Conservation (phyloP, 2,329 filamentous ascomycete genomes). For the Botrytis cinerea region DNA sequence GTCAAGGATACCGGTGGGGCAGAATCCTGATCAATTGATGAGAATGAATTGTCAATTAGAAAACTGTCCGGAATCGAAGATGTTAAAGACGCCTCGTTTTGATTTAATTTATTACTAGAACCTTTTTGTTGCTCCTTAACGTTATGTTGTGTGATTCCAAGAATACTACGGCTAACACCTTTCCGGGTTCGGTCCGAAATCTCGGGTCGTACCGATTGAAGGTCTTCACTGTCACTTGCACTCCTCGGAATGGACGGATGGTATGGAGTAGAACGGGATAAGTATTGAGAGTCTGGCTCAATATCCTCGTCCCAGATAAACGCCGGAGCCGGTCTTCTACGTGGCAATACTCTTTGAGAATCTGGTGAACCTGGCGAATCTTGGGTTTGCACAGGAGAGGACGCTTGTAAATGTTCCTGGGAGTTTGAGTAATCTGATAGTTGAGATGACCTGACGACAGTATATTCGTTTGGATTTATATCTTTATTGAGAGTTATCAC, state of each 20-base stretch:
- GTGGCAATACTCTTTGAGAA: constrained; percentile 11
- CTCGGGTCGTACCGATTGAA: constrained; percentile 11
- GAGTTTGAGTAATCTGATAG: constrained; percentile 9
- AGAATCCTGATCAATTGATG: background rate
- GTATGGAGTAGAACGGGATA: constrained; percentile 26
- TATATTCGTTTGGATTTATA: constrained; percentile 32
- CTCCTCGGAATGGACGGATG: constrained; percentile 23
- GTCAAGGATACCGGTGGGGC: constrained; percentile 21
- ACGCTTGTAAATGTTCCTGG: constrained; percentile 5
- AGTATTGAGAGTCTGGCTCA: constrained; percentile 35
- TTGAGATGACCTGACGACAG: constrained; percentile 28
- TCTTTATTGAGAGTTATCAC: constrained; percentile 27
- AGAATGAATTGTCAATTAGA: background rate
- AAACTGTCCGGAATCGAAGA: constrained; percentile 14
- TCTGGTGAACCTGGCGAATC: constrained; percentile 20
- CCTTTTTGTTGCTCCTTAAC: constrained; percentile 3
- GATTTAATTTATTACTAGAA: background rate
- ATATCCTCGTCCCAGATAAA: constrained; percentile 34
- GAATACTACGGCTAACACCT: constrained; percentile 14
- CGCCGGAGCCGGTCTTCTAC: constrained; percentile 12
- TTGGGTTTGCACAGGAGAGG: constrained; percentile 19
- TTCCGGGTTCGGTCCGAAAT: constrained; percentile 22
- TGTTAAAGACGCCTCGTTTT: background rate
- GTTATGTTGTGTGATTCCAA: constrained; percentile 18
- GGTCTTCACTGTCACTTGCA: constrained; percentile 12